Evolutionary conservation across 768 basidiomycete species (phyloP).

Genomic region (Chlorophyllum brunneum): DNA sequence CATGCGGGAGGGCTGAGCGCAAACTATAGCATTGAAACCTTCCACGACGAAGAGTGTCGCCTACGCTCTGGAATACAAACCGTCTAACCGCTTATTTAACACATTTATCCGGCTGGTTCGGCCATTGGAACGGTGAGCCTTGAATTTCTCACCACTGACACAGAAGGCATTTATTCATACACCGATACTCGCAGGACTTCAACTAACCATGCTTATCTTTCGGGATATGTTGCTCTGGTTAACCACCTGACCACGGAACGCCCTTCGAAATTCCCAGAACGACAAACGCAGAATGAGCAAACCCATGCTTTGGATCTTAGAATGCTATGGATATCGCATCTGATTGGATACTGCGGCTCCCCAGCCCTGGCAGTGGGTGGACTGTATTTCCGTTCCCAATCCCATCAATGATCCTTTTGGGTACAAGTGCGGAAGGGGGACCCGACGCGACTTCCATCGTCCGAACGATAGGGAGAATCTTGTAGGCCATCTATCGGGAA

Average conservation of each 20-base stretch:
- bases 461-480: too few relatives aligned
- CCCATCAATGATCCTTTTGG: too few relatives aligned
- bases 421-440: too few relatives aligned
- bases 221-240: background rate
- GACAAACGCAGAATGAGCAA: too few relatives aligned
- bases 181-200: background rate
- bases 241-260: conserved; percentile 2
- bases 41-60: too few relatives aligned
- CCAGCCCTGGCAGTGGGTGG: background rate
- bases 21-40: too few relatives aligned
- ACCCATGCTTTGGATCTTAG: background rate
- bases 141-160: background rate
- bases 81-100: background rate
- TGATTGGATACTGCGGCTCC: background rate
- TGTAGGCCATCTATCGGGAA: too few relatives aligned
- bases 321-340: background rate
- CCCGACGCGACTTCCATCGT: too few relatives aligned
- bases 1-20: too few relatives aligned
- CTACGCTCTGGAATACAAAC: too few relatives aligned
- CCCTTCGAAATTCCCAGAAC: background rate
- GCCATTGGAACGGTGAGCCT: too few relatives aligned
- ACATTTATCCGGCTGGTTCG: background rate
- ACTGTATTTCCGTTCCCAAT: background rate
- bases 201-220: background rate
- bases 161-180: background rate